These are phyloP conservation scores for Mycosphaerella sp. DNA, from an alignment of 2,329 filamentous ascomycete genomes.

Conservation along the genomic window DNA sequence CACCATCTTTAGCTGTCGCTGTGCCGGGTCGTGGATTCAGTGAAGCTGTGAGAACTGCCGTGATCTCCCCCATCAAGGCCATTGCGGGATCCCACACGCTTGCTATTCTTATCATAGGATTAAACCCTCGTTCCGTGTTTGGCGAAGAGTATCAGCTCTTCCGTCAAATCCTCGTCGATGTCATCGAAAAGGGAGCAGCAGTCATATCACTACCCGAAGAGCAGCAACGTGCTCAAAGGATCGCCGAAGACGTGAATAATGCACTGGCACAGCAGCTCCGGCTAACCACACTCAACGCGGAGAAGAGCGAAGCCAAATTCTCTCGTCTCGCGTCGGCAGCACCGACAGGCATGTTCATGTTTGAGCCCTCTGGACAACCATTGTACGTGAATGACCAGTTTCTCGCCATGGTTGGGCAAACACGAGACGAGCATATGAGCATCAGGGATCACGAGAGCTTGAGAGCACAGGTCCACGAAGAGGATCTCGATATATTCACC, in stretches of 20 bases:
- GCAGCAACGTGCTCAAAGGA: slow-evolving; percentile 31
- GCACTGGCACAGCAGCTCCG: slow-evolving; percentile 35
- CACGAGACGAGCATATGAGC: slow-evolving; percentile 17
- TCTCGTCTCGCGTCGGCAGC: slow-evolving; percentile 37
- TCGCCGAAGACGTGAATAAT: slow-evolving; percentile 34
- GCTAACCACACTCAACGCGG: slow-evolving; percentile 29
- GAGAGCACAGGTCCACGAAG: slow-evolving; percentile 27
- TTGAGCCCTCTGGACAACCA: slow-evolving; percentile 33
- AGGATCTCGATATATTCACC: slow-evolving; percentile 34
- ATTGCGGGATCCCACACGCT: slow-evolving; percentile 34
- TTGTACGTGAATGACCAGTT: slow-evolving; percentile 40
- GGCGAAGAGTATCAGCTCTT: slow-evolving; percentile 38
- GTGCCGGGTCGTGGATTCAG: slow-evolving; percentile 35
- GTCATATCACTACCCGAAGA: slow-evolving; percentile 38
- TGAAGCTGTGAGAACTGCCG: slow-evolving; percentile 32
- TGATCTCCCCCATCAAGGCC: slow-evolving; percentile 36
- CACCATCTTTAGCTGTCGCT: slow-evolving; percentile 24
- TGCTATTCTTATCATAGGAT: slow-evolving; percentile 37
- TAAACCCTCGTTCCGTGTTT: slow-evolving; percentile 37
- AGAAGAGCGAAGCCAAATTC: slow-evolving; percentile 37
- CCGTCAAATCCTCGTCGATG: slow-evolving; percentile 33
- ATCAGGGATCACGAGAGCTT: slow-evolving; percentile 11
- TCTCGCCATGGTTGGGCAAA: slow-evolving; percentile 32
- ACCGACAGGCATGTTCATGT: slow-evolving; percentile 38
- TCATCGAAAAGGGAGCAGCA: slow-evolving; percentile 37